Base-by-base conservation (phyloP, 352 stramenopile genomes). In the Globisporangium ultimum region DNA sequence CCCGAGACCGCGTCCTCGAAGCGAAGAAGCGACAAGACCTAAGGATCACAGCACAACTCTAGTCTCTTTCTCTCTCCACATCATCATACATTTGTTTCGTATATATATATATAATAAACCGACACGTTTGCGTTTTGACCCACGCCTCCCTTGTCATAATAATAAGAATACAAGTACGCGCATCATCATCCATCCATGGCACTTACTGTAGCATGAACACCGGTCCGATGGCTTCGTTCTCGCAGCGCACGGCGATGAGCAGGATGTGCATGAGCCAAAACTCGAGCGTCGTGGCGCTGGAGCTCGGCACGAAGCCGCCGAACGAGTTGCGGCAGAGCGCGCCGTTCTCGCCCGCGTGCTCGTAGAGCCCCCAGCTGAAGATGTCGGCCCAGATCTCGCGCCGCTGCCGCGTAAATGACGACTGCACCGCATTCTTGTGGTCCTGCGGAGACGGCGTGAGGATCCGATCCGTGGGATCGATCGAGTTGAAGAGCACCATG, bases 181-280 rank as follows among this genome's bases (percentile, higher is more conserved):
- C n/a, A n/a, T n/a, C n/a, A n/a, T n/a, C 24, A 32, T 32, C 24
- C 24, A 32, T 32, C 24, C 24, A 36, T 10, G 3, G 28, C 34
- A 49, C 36, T 49, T 34, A 55, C 55, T 54, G 55, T 42, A 86
- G 63, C 47, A 84, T 71, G 43, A 88, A 87, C 11, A 79, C 60
- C 24, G 77, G 62, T 0, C 80, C 74, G 34, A 88, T 70, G 57
- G 71, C 77, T 58, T 88, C 80, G 47, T 61, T 84, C 62, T 88
- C 80, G 55, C 76, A 88, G 8, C 80, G 77, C 36, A 88, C 71
- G 9, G 77, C 80, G 49, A 89, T 88, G 34, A 88, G 56, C 48
- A 88, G 64, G 42, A 89, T 67, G 51, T 88, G 71, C 76, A 88
- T 84, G 50, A 88, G 69, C 80, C 80, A 89, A 51, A 88, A 88